Conservation (phyloP, 257 asterid species). For the Jacaranda copaia region DNA sequence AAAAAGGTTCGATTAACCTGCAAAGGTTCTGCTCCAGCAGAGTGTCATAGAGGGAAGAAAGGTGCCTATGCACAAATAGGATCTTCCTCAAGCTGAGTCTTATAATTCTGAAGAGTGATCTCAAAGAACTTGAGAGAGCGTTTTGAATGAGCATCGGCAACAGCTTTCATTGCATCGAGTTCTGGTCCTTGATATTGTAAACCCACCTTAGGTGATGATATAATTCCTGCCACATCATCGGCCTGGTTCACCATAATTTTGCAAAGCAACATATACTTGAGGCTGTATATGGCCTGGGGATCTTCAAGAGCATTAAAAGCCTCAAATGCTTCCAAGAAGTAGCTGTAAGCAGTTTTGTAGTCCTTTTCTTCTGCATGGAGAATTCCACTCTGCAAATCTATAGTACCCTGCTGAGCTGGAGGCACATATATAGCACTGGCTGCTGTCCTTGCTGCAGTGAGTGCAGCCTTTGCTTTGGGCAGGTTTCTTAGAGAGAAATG, state of each 20-base stretch:
- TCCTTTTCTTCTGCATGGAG: slow-evolving; percentile 72
- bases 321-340: slow-evolving; percentile 71
- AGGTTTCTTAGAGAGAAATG: slow-evolving; percentile 67
- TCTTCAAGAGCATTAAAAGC: slow-evolving; percentile 70
- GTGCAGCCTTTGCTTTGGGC: slow-evolving; percentile 71
- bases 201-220: slow-evolving; percentile 49
- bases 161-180: slow-evolving; percentile 51
- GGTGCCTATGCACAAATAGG: slow-evolving; percentile 75
- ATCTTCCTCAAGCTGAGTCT: slow-evolving; percentile 65
- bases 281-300: slow-evolving; percentile 66
- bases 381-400: slow-evolving; percentile 67
- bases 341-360: slow-evolving; percentile 69
- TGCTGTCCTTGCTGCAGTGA: slow-evolving; percentile 75
- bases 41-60: slow-evolving; percentile 66
- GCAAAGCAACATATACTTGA: slow-evolving; percentile 65
- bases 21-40: slow-evolving; percentile 74
- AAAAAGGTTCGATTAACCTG: slow-evolving; percentile 70
- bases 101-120: slow-evolving; percentile 58
- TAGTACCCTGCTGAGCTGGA: slow-evolving; percentile 73
- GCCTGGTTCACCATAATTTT: slow-evolving; percentile 57
- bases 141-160: slow-evolving; percentile 64
- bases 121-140: slow-evolving; percentile 67
- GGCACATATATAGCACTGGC: slow-evolving; percentile 73
- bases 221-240: slow-evolving; percentile 52
- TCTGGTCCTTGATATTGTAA: slow-evolving; percentile 53